These are phyloP conservation scores for cucumber (Cucumis sativus) DNA, from an alignment of 306 rosid species.

Conservation along the genomic window DNA sequence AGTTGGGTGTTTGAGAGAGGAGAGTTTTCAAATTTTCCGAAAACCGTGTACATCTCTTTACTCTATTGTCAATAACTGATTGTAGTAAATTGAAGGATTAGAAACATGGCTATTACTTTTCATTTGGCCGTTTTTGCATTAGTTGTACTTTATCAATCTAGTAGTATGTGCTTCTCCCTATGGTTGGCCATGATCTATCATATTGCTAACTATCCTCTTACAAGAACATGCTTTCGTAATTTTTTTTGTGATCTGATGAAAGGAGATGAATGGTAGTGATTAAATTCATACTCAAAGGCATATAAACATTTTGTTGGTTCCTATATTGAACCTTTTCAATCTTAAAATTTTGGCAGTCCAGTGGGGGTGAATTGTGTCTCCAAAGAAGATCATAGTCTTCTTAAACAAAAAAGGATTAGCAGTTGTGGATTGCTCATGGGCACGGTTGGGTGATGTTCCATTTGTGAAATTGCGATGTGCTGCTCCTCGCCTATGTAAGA, in stretches of 20 bases:
- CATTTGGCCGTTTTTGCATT: background rate
- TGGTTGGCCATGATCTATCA: background rate
- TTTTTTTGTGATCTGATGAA: background rate
- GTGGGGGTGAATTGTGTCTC: constrained; percentile 81
- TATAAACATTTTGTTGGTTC: background rate
- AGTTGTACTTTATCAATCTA: background rate
- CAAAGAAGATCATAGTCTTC: constrained; percentile 61
- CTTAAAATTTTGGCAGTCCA: constrained; percentile 51
- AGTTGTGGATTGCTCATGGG: constrained; percentile 99
- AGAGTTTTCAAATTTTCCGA: too few relatives aligned
- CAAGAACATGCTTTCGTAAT: background rate
- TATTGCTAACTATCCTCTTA: background rate
- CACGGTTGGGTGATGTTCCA: constrained; percentile 83
- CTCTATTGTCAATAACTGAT: background rate
- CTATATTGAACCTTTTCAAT: background rate
- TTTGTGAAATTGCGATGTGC: constrained; percentile 76
- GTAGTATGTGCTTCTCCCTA: too few relatives aligned
- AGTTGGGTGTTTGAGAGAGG: too few relatives aligned
- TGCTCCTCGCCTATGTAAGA: constrained; percentile 87
- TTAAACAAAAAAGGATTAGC: constrained; percentile 75
- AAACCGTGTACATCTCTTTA: background rate
- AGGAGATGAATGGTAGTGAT: background rate
- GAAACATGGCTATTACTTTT: background rate
- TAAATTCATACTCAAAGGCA: background rate
- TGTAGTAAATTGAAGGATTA: background rate